Evolutionary conservation across 75 land plant genomes (phyloP).

Genomic region (Sequoiadendron giganteum): DNA sequence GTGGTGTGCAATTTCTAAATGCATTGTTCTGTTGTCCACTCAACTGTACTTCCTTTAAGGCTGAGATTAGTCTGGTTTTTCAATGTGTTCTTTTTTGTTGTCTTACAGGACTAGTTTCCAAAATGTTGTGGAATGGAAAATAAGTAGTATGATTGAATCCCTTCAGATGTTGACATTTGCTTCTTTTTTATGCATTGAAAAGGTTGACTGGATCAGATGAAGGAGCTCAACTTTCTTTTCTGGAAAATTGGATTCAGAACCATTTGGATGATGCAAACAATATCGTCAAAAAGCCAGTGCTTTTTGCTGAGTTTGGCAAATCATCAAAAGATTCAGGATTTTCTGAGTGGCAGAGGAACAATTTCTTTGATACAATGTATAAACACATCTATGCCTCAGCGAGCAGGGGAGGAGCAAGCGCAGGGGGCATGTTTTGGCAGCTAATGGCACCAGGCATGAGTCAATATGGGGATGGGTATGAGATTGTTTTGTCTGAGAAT

Average conservation of each 20-base stretch:
- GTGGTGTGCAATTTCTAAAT: neutral
- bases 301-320: constrained; percentile 83
- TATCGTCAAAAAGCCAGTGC: constrained; percentile 62
- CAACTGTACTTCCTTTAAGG: neutral
- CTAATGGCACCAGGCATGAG: constrained; percentile 67
- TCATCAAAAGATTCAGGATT: constrained; percentile 56
- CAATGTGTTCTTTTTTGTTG: neutral
- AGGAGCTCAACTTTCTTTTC: constrained; percentile 55
- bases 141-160: neutral
- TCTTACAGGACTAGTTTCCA: neutral
- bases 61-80: neutral
- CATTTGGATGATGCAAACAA: constrained; percentile 71
- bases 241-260: constrained; percentile 60
- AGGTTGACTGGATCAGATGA: constrained; percentile 64
- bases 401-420: constrained; percentile 58
- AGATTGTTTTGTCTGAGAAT: constrained; percentile 48
- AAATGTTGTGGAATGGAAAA: neutral
- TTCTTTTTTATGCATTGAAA: neutral
- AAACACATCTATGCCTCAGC: constrained; percentile 66
- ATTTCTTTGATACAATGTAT: constrained; percentile 50
- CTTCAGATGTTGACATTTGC: neutral
- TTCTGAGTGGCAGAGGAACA: constrained; percentile 44
- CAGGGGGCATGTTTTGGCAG: constrained; percentile 90
- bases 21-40: neutral
- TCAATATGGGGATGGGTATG: constrained; percentile 73